Conservation (phyloP, 306 rosid genomes). For the Pyrus betulifolia region DNA sequence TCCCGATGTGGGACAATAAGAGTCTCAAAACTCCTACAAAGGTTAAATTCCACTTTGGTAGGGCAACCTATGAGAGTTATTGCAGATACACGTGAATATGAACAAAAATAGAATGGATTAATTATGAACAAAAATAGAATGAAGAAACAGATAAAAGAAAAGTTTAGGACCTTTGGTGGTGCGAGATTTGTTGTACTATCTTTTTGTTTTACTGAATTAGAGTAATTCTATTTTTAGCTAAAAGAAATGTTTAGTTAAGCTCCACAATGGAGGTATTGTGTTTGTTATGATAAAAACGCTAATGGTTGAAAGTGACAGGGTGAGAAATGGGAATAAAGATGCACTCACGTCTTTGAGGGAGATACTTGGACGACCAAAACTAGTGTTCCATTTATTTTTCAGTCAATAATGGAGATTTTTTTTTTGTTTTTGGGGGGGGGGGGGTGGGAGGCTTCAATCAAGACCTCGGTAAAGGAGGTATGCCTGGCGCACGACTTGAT, state of each 20-base stretch:
- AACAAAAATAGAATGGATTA: conserved; percentile 2
- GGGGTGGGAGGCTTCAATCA: conserved; percentile 24
- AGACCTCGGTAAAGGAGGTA: conserved; percentile 74
- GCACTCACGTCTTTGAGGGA: conserved; percentile 77
- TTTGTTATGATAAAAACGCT: conserved; percentile 10
- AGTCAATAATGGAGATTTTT: conserved; percentile 67
- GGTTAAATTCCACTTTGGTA: neutral
- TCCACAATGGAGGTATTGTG: neutral
- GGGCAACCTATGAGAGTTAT: conserved; percentile 20
- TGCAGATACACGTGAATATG: conserved; percentile 32
- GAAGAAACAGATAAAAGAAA: neutral
- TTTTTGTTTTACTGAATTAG: conserved; percentile 10
- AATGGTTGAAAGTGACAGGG: conserved; percentile 74
- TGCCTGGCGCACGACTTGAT: conserved; percentile 10
- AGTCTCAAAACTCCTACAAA: too few species aligned
- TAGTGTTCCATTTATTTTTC: conserved; percentile 68
- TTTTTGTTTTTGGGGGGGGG: too few species aligned
- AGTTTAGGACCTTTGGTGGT: neutral
- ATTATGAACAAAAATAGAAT: conserved; percentile 1
- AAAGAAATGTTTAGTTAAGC: neutral
- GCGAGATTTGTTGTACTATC: conserved; percentile 3
- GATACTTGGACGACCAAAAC: conserved; percentile 66
- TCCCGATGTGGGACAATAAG: too few species aligned
- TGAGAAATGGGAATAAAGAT: conserved; percentile 80
- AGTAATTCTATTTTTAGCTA: neutral